Evolutionary conservation across 305 asterid species (phyloP), one percentile per base, ranked within the genome.

Genomic region (Fraxinus albicans): DNA sequence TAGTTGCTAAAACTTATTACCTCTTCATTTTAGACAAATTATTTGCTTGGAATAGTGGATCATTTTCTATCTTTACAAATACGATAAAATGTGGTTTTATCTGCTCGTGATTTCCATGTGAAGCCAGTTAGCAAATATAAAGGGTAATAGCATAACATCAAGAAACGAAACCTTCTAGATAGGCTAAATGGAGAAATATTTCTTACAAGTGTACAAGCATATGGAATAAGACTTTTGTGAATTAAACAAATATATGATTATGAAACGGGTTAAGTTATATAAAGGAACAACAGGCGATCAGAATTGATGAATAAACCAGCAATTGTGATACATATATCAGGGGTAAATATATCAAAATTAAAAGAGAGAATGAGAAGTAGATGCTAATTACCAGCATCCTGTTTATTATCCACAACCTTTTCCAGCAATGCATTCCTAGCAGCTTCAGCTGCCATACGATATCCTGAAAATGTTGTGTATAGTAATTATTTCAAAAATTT

Each of bases 371-470:
- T 73, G 13, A 63, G 74, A 23, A 73, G 42, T 21, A 81, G 80
- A 27, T 25, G 83, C 58, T 65, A 81, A 81, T 53, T 82, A 93
- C 98, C 98, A 90, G 93, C 91, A 86, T 95, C 96, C 77, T 83
- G 86, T 84, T 93, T 95, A 75, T 95, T 93, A 83, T 95, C 98
- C n/a, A 91, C 88, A 9, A 89, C 98, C 88, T 88, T 95, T 88
- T 93, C 94, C 88, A 93, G 86, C 88, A 95, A 86, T 33, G 97
- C 96, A 84, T 85, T 85, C 80, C 94, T 90, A 8, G 98, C 96
- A 87, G 96, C 94, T 85, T 95, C 98, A 76, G 96, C 90, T 40
- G 98, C 98, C 98, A 95, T 88, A 17, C 98, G 98, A 73, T 88
- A 94, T 73, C 98, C 98, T 94, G 86, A 75, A 76, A 76, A 82